Percentiles rank a stretch among this genome's conserved stretches.
phyloP scores from a whole-genome alignment of 805 yeast genomes.

The Starmerella powellii region DNA sequence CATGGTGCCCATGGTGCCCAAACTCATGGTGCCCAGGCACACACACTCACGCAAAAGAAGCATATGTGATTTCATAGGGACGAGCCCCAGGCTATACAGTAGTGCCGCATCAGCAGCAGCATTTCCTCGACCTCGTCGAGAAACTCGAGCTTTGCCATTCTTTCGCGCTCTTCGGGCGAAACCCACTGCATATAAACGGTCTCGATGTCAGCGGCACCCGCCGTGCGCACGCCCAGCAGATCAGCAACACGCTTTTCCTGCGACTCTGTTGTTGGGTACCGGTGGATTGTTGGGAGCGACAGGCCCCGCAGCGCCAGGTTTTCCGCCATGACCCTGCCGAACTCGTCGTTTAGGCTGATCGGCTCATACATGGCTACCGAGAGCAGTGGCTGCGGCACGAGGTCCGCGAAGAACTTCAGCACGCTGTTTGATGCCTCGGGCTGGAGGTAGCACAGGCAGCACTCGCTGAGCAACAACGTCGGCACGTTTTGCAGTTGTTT shows the following conservation, averaged over 20 bases:
- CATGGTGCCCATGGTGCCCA: too few relatives aligned
- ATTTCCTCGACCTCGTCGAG: constrained; percentile 70
- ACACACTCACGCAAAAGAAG: too few relatives aligned
- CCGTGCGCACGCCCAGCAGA: constrained; percentile 23
- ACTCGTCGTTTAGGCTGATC: constrained; percentile 45
- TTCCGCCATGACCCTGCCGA: constrained; percentile 56
- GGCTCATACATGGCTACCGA: constrained; percentile 55
- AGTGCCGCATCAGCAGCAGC: constrained; percentile 48
- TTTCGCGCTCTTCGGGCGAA: constrained; percentile 29
- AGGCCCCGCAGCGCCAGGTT: constrained; percentile 53
- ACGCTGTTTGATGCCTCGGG: constrained; percentile 39
- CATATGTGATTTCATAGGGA: too few relatives aligned
- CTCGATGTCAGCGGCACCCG: constrained; percentile 37
- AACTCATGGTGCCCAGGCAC: too few relatives aligned
- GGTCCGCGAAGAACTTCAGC: constrained; percentile 33
- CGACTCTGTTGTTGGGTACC: constrained; percentile 37
- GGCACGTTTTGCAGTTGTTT: constrained; percentile 29
- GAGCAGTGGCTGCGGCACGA: constrained; percentile 24
- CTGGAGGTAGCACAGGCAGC: constrained; percentile 60
- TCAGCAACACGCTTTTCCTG: constrained; percentile 33
- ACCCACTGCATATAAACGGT: constrained; percentile 37
- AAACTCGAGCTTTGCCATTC: constrained; percentile 47
- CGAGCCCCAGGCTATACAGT: constrained; percentile 37
- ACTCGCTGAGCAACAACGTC: constrained; percentile 58
- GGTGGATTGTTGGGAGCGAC: constrained; percentile 43